Base-by-base conservation (phyloP, 345 rosid species). In the Euphorbia lathyris region DNA sequence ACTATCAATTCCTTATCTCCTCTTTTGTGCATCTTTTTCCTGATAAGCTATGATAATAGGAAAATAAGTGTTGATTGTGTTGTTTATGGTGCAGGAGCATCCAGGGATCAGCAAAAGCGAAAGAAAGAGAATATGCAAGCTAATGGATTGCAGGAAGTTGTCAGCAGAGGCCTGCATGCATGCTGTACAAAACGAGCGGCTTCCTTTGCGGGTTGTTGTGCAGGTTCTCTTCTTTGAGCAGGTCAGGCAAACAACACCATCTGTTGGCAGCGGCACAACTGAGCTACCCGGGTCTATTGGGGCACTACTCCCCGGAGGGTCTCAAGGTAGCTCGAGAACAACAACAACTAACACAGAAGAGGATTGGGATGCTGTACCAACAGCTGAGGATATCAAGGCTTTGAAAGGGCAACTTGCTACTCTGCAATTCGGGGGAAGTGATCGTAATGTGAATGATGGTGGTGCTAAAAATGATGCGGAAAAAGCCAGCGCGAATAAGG, bases 291-390 rank as follows among this genome's bases (percentile, higher is more conserved):
- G 87, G 50, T 75, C 87, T 36, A 74, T 83, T 7, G 63, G 76
- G 23, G 76, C 88, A 43, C 64, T 83, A 26, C 74, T 83, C 29
- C 91, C 87, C 0, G 88, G 85, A 0, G 89, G 88, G 36, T 91
- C 96, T 62, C 85, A 83, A 45, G 94, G 95, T 47, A 94, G 97
- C 82, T 94, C 98, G 1, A 88, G 91, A 77, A 83, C 96, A 3
- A 82, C 85, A 0, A 86, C 96, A 7, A 89, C 94, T 8, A 91
- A 89, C 83, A 86, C 93, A 0, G 98, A 88, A 68, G 97, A 90
- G 73, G 97, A 90, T n/a, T 94, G 95, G 96, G 98, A 90, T 66
- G 86, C 90, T 0, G 78, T 87, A 9, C 87, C 95, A 12, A 86
- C 91, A 63, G 89, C 85, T 0, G 95, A 88, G 63, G 95, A 86